A percentile compares a stretch with the other conserved stretches of the same genome.
Conservation (phyloP, 805 yeast species). For the Candida insectorum region DNA sequence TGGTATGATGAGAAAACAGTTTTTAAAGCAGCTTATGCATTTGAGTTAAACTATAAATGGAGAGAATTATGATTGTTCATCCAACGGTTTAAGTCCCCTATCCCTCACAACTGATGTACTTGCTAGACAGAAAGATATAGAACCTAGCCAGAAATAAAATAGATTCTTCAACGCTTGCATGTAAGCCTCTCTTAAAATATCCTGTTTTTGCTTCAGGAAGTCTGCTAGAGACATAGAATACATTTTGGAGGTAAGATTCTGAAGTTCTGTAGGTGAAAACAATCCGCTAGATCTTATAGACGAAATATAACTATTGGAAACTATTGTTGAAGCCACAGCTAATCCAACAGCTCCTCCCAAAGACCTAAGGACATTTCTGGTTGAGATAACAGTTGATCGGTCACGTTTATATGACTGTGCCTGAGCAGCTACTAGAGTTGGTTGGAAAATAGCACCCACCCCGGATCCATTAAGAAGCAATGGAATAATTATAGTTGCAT, state of each 20-base stretch:
- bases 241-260: slow-evolving; percentile 1
- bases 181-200: slow-evolving; percentile 18
- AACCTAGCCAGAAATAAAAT: slow-evolving; percentile 31
- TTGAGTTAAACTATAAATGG: slow-evolving; percentile 29
- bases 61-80: slow-evolving; percentile 9
- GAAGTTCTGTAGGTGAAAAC: not conserved
- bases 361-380: slow-evolving; percentile 52
- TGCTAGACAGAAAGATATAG: slow-evolving; percentile 27
- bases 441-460: slow-evolving; percentile 50
- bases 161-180: slow-evolving; percentile 24
- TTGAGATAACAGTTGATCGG: slow-evolving; percentile 55
- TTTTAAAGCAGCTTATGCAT: slow-evolving; percentile 32
- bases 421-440: slow-evolving; percentile 53
- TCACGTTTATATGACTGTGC: slow-evolving; percentile 49
- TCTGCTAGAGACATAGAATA: slow-evolving; percentile 9
- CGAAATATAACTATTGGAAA: slow-evolving; percentile 23
- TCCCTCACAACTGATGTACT: slow-evolving; percentile 30
- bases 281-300: not conserved
- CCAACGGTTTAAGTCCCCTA: slow-evolving; percentile 26
- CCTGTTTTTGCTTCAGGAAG: slow-evolving; percentile 17
- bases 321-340: slow-evolving; percentile 39
- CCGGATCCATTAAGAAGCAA: slow-evolving; percentile 27
- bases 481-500: slow-evolving; percentile 22
- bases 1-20: slow-evolving; percentile 27
- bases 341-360: slow-evolving; percentile 59